A percentile compares a stretch with the other conserved stretches of the same genome.
Evolutionary conservation across 208 protist genomes (phyloP).

Genomic region (Jaenimonas drosophilae): DNA sequence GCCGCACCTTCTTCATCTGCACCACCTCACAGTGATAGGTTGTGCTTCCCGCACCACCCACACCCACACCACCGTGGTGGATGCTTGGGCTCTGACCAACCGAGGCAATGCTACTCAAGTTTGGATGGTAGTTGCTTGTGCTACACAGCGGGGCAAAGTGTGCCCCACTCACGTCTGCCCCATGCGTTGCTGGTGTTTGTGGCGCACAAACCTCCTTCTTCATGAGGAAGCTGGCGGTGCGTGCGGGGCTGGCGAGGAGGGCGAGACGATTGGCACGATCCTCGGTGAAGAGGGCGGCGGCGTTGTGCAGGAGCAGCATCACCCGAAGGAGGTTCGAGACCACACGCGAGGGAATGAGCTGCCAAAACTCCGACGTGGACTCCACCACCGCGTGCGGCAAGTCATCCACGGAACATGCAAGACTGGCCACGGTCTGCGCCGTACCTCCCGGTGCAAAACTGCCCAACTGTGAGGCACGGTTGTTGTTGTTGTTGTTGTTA

Average conservation of each 20-base stretch:
- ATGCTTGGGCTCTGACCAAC: not conserved
- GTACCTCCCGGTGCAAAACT: no score
- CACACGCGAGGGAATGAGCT: conserved; percentile 12
- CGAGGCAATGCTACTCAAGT: not conserved
- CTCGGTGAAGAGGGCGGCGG: conserved; percentile 12
- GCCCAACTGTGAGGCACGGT: no score
- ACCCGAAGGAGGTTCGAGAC: conserved; percentile 44
- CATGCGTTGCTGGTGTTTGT: not conserved
- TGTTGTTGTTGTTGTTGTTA: no score
- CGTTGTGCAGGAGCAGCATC: conserved; percentile 37
- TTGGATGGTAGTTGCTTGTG: not conserved
- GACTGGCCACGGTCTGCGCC: no score
- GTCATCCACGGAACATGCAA: not conserved
- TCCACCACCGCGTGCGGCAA: conserved; percentile 22
- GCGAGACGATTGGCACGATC: not conserved
- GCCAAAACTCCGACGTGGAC: conserved; percentile 35
- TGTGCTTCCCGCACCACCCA: no score
- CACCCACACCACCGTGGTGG: no score
- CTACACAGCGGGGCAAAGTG: no score
- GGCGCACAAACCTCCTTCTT: not conserved
- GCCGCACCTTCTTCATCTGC: not conserved
- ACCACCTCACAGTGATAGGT: no score
- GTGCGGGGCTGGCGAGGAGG: no score
- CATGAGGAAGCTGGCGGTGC: no score
- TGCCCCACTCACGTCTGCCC: not conserved